A percentile compares a stretch with the other conserved stretches of the same genome.
These are phyloP conservation scores for Sclerotinia nivalis DNA, from an alignment of 2,329 filamentous ascomycete genomes.

Conservation along the genomic window DNA sequence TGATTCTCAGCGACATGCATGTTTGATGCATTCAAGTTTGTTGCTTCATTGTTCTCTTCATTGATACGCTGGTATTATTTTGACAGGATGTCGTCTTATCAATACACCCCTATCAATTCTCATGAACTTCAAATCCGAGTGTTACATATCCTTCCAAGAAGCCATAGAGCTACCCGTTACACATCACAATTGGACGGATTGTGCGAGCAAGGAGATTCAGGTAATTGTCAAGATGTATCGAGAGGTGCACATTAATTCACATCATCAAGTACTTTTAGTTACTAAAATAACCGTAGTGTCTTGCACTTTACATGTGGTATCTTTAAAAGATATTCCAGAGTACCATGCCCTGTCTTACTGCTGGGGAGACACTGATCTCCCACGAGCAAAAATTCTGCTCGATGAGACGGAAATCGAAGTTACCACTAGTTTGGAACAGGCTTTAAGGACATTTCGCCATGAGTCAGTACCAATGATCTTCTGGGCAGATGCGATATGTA, in stretches of 20 bases:
- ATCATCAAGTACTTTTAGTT: not conserved
- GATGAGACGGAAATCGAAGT: conserved; percentile 22
- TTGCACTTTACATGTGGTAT: conserved; percentile 9
- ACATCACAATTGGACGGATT: too few relatives aligned
- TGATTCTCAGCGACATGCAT: not conserved
- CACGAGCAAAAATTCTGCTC: conserved; percentile 16
- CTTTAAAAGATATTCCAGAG: not conserved
- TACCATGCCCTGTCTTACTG: conserved; percentile 25
- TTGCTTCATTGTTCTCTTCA: not conserved
- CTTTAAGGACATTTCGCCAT: conserved; percentile 25
- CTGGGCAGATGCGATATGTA: conserved; percentile 29
- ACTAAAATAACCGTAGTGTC: not conserved
- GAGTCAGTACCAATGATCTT: conserved; percentile 1
- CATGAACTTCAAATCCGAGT: conserved; percentile 10
- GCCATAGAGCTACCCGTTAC: too few relatives aligned
- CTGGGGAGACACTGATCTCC: conserved; percentile 18
- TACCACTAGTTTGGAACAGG: conserved; percentile 26
- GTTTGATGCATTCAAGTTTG: not conserved
- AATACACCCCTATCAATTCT: conserved; percentile 4
- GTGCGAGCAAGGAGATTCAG: not conserved
- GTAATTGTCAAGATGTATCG: not conserved
- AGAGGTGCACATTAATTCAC: not conserved
- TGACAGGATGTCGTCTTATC: conserved; percentile 1
- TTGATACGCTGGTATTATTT: not conserved
- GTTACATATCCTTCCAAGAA: not conserved